These are phyloP conservation scores for Backusella morwellensis DNA, from an alignment of 192 early-diverging fungal species.

Conservation along the genomic window DNA sequence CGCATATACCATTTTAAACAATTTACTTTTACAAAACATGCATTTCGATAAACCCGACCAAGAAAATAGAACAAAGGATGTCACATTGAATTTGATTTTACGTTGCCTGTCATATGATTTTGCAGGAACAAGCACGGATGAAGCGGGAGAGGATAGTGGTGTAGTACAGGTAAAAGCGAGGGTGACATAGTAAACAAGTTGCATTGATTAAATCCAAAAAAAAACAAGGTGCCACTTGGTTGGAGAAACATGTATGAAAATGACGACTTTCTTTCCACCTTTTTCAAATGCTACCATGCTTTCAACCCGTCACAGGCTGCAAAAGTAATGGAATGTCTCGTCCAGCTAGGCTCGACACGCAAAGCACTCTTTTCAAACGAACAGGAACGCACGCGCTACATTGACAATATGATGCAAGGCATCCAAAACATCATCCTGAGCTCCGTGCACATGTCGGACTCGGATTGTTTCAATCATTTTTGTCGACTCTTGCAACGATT, in stretches of 20 bases:
- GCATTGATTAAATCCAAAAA: no score
- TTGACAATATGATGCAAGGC: slow-evolving; percentile 68
- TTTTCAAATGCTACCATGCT: slow-evolving; percentile 68
- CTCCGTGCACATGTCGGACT: slow-evolving; percentile 62
- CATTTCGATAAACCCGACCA: slow-evolving; percentile 37
- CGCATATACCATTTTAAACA: slow-evolving; percentile 37
- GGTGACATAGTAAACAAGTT: background rate
- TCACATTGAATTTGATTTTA: slow-evolving; percentile 56
- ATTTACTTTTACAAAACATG: slow-evolving; percentile 31
- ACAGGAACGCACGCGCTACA: slow-evolving; percentile 64
- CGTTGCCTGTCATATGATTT: slow-evolving; percentile 81
- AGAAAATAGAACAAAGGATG: slow-evolving; percentile 40
- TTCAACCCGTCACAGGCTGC: slow-evolving; percentile 53
- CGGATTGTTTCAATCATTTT: slow-evolving; percentile 81
- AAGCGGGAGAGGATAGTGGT: slow-evolving; percentile 73
- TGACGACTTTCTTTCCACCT: slow-evolving; percentile 62
- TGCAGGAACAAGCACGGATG: slow-evolving; percentile 72
- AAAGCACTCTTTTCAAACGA: slow-evolving; percentile 75
- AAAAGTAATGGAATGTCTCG: slow-evolving; percentile 77
- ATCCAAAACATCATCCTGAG: slow-evolving; percentile 60
- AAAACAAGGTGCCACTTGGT: slow-evolving; percentile 59
- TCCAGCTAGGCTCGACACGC: slow-evolving; percentile 78
- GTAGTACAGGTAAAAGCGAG: slow-evolving; percentile 49
- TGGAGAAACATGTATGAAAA: slow-evolving; percentile 81
- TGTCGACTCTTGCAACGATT: slow-evolving; percentile 81